Conservation (phyloP, 352 stramenopile genomes). For the Phytopythium boreale region DNA sequence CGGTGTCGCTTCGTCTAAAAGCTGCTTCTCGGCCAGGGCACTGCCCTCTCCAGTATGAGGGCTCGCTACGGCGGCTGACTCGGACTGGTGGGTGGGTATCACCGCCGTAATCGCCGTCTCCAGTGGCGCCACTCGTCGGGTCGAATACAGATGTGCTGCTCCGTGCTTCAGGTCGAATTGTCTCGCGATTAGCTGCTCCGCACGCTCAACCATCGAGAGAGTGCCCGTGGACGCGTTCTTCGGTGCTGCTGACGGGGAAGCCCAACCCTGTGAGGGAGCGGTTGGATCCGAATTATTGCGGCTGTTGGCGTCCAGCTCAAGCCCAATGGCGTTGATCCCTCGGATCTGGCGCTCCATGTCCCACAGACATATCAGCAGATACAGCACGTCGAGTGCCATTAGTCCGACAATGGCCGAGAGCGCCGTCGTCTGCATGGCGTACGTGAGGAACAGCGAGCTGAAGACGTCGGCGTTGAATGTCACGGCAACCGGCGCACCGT, state of each 20-base stretch:
- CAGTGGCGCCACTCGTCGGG: background rate
- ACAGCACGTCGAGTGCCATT: conserved; percentile 12
- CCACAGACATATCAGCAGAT: conserved; percentile 1
- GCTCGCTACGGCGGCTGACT: background rate
- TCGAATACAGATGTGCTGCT: background rate
- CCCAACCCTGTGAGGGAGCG: background rate
- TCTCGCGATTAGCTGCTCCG: background rate
- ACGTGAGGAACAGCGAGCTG: conserved; percentile 24
- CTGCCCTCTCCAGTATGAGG: background rate
- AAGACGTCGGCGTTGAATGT: conserved; percentile 20
- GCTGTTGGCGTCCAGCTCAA: background rate
- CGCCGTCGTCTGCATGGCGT: conserved; percentile 20
- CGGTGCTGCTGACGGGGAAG: background rate
- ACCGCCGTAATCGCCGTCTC: background rate
- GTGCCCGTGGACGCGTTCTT: background rate
- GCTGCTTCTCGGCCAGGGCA: background rate
- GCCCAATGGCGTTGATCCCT: background rate
- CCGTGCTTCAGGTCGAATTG: background rate
- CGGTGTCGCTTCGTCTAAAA: background rate
- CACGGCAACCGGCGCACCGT: conserved; percentile 15
- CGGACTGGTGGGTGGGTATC: background rate
- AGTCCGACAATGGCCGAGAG: conserved; percentile 15
- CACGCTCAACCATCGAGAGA: background rate
- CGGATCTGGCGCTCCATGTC: background rate
- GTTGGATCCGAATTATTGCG: background rate